A percentile compares a stretch with the other conserved stretches of the same genome.
Conservation (phyloP, 2,329 filamentous ascomycete species). For the Xylaria sp. region DNA sequence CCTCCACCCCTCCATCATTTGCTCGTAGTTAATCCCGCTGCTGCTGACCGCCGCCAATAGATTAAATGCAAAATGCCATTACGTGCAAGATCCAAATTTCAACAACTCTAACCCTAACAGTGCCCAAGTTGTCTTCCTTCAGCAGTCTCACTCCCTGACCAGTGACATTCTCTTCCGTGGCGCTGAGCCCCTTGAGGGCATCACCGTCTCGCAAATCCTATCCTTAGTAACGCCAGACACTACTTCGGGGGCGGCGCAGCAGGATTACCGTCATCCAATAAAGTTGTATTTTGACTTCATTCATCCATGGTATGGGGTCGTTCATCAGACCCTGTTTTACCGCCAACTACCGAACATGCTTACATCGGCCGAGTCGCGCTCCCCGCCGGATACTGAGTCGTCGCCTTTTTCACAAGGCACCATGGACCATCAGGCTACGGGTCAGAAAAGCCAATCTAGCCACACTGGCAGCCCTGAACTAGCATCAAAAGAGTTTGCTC, state of each 20-base stretch:
- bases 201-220: slow-evolving; percentile 47
- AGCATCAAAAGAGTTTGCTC: slow-evolving; percentile 41
- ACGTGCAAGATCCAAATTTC: slow-evolving; percentile 37
- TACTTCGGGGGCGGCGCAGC: slow-evolving; percentile 29
- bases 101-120: slow-evolving; percentile 33
- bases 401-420: slow-evolving; percentile 29
- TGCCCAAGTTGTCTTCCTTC: slow-evolving; percentile 39
- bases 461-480: slow-evolving; percentile 25
- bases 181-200: slow-evolving; percentile 41
- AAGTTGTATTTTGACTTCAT: slow-evolving; percentile 49
- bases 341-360: slow-evolving; percentile 38
- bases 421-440: slow-evolving; percentile 19
- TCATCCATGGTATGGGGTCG: slow-evolving; percentile 49
- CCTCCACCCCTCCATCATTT: not conserved
- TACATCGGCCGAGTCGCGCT: slow-evolving; percentile 27
- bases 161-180: slow-evolving; percentile 38
- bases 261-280: slow-evolving; percentile 47
- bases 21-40: not conserved
- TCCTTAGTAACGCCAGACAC: slow-evolving; percentile 44
- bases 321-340: slow-evolving; percentile 48
- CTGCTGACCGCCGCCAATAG: slow-evolving; percentile 32
- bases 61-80: slow-evolving; percentile 43
- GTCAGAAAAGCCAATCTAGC: slow-evolving; percentile 19
- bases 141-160: slow-evolving; percentile 36
- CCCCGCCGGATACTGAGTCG: slow-evolving; percentile 28